These are phyloP conservation scores for Aspergillus sp. DNA, from an alignment of 2,329 filamentous ascomycete genomes.

Conservation along the genomic window DNA sequence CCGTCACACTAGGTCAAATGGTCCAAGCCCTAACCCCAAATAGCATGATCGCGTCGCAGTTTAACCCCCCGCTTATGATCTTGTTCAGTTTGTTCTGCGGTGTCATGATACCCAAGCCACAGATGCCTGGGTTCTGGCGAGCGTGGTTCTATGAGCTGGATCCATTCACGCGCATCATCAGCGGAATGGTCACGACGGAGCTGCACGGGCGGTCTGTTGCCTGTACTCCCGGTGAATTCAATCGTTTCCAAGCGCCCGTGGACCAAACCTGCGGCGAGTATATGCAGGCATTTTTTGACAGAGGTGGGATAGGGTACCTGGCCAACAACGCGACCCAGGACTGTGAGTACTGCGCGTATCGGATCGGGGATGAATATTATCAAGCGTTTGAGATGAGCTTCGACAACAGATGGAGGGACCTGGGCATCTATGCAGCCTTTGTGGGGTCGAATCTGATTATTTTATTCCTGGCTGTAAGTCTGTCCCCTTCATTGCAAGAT, in stretches of 20 bases:
- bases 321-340: constrained; percentile 62
- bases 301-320: constrained; percentile 71
- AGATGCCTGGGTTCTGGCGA: constrained; percentile 77
- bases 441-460: constrained; percentile 73
- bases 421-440: constrained; percentile 76
- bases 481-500: neutral
- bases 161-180: constrained; percentile 78
- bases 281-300: constrained; percentile 68
- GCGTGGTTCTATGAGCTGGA: constrained; percentile 80
- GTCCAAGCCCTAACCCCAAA: constrained; percentile 75
- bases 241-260: constrained; percentile 64
- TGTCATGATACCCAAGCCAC: constrained; percentile 74
- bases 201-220: constrained; percentile 64
- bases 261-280: constrained; percentile 72
- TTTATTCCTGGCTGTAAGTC: constrained; percentile 58
- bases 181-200: constrained; percentile 76
- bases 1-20: constrained; percentile 74
- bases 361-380: constrained; percentile 79
- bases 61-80: constrained; percentile 81
- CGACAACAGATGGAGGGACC: constrained; percentile 72
- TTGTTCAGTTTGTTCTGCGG: constrained; percentile 84
- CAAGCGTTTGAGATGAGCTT: constrained; percentile 65
- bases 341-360: constrained; percentile 82
- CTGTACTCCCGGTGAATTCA: constrained; percentile 64
- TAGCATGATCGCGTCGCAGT: constrained; percentile 74